phyloP scores from a whole-genome alignment of 2,329 filamentous ascomycete species.

The Colletotrichum sojae region DNA sequence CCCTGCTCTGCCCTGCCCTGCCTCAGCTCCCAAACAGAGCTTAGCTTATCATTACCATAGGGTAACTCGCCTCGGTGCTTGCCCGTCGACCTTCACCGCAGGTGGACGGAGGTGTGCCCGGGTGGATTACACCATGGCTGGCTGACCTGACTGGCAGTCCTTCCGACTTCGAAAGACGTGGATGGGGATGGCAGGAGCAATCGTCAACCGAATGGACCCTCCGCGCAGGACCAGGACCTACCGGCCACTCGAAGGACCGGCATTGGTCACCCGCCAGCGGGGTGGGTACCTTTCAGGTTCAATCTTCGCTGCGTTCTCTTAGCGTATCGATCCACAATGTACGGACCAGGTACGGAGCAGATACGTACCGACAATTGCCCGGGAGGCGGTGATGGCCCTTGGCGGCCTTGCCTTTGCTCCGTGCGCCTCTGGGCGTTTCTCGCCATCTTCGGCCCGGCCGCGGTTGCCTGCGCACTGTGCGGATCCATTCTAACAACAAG shows the following conservation, averaged over 20 bases:
- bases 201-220: slow-evolving; percentile 2
- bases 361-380: slow-evolving; percentile 26
- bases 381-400: slow-evolving; percentile 25
- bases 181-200: too few species aligned
- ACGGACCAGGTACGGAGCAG: too few species aligned
- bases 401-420: slow-evolving; percentile 28
- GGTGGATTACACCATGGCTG: slow-evolving; percentile 7
- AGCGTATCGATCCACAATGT: too few species aligned
- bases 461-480: slow-evolving; percentile 11
- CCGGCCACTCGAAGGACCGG: slow-evolving; percentile 22
- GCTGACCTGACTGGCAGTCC: not conserved
- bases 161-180: too few species aligned
- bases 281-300: too few species aligned
- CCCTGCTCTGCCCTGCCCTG: too few species aligned
- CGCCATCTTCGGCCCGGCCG: not conserved
- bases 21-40: too few species aligned
- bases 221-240: slow-evolving; percentile 4
- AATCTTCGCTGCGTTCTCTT: too few species aligned
- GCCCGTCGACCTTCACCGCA: slow-evolving; percentile 23
- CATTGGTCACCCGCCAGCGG: slow-evolving; percentile 25
- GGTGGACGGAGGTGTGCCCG: slow-evolving; percentile 3
- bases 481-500: not conserved
- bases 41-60: too few species aligned
- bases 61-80: not conserved
- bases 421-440: slow-evolving; percentile 22